phyloP scores from a whole-genome alignment of 371 early-diverging fungal species.

The Mucor circinelloides region DNA sequence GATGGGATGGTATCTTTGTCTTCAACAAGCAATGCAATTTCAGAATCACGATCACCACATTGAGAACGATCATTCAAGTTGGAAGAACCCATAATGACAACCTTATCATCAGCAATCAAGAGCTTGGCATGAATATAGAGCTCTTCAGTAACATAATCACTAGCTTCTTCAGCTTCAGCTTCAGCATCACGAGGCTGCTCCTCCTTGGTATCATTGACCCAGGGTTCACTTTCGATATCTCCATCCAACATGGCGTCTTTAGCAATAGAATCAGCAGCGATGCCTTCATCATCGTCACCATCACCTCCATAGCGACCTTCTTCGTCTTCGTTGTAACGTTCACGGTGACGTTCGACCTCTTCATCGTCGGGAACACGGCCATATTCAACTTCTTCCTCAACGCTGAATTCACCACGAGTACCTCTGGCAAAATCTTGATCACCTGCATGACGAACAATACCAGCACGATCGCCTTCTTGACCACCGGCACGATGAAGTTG shows the following conservation, averaged over 20 bases:
- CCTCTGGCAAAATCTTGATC: slow-evolving; percentile 41
- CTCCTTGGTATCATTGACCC: slow-evolving; percentile 34
- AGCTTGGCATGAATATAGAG: slow-evolving; percentile 93
- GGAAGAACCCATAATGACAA: slow-evolving; percentile 87
- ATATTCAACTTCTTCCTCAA: slow-evolving; percentile 37
- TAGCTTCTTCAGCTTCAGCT: slow-evolving; percentile 33
- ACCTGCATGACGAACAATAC: slow-evolving; percentile 31
- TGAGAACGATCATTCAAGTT: slow-evolving; percentile 94
- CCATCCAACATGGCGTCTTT: slow-evolving; percentile 41
- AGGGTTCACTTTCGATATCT: slow-evolving; percentile 34
- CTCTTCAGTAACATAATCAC: slow-evolving; percentile 78
- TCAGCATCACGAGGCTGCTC: slow-evolving; percentile 26
- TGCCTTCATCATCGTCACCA: slow-evolving; percentile 15
- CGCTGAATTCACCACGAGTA: slow-evolving; percentile 28
- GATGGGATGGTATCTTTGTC: slow-evolving; percentile 73
- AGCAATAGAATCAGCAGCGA: slow-evolving; percentile 40
- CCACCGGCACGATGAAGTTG: slow-evolving; percentile 19
- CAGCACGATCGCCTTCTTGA: slow-evolving; percentile 21
- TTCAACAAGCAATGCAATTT: slow-evolving; percentile 84
- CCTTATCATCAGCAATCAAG: slow-evolving; percentile 86
- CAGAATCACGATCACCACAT: slow-evolving; percentile 90
- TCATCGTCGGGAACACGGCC: slow-evolving; percentile 30
- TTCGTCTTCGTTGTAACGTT: slow-evolving; percentile 13
- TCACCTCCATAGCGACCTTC: slow-evolving; percentile 9
- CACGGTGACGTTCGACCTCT: slow-evolving; percentile 9